These are phyloP conservation scores for Eucalyptus caleyi DNA, from an alignment of 345 rosid genomes.

Conservation along the genomic window DNA sequence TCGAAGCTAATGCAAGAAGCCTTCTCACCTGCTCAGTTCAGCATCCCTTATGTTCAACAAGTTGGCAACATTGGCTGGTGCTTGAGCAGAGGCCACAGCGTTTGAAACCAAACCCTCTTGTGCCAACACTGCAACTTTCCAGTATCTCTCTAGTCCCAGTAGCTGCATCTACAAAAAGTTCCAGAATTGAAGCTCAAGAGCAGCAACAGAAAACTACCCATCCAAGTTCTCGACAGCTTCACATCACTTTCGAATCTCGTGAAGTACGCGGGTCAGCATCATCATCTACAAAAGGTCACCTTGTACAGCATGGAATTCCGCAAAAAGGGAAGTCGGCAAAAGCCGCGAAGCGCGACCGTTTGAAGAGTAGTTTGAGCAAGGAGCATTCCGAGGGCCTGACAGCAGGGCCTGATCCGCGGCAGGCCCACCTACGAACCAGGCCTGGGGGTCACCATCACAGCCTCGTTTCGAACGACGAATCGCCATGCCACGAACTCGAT, in stretches of 20 bases:
- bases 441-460: background rate
- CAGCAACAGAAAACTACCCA: background rate
- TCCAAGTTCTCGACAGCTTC: background rate
- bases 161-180: slow-evolving; percentile 29
- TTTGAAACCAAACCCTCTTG: slow-evolving; percentile 62
- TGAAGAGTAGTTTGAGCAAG: background rate
- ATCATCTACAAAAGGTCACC: slow-evolving; percentile 6
- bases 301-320: slow-evolving; percentile 5
- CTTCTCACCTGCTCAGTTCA: background rate
- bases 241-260: background rate
- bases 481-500: background rate
- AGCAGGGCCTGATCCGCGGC: background rate
- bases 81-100: slow-evolving; percentile 75
- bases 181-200: background rate
- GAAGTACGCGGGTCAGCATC: background rate
- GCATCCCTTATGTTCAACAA: background rate
- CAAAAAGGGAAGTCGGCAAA: background rate
- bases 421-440: background rate
- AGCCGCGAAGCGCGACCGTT: background rate
- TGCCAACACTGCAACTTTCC: slow-evolving; percentile 62
- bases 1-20: slow-evolving; percentile 31
- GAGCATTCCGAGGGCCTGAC: background rate
- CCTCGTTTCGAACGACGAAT: background rate
- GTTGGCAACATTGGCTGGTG: slow-evolving; percentile 29
- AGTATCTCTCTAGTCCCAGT: slow-evolving; percentile 73